Base-by-base conservation (phyloP, 139 green algal genomes). In the Mesotaenium endlicherianum region DNA sequence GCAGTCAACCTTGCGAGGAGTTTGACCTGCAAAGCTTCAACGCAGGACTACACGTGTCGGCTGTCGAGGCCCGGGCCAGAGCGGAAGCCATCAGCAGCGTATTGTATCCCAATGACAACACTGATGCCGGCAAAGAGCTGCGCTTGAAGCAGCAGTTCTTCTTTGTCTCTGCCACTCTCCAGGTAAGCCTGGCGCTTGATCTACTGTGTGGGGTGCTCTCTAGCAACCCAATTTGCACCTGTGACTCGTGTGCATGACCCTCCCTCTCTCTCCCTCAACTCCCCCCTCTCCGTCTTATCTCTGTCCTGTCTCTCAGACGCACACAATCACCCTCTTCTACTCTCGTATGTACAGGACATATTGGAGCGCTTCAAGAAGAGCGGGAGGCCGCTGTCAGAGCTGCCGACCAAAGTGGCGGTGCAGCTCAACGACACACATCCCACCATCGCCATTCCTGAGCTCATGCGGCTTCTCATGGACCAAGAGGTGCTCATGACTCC, bases 131-230 rank as follows among this genome's bases (percentile, higher is more conserved):
- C 88, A 97, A 98, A 88, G 94, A 97, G 93, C 91, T 99, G 87
- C 93, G 96, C 44, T 92, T 99, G 34, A 98, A 98, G 90, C 96
- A 99, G 92, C 97, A 99, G 92, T 93, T 97, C 92, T 99, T 99
- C 91, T 98, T 99, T 85, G 94, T 97, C 17, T 94, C 87, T 16
- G 95, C 96, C 53, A 97, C 96, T 4, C 91, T 98, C 64, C 96
- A 92, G 69, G 95, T 98, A n/a, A n/a, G n/a, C n/a, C n/a, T n/a
- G n/a, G n/a, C n/a, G n/a, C n/a, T n/a, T n/a, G n/a, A n/a, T n/a
- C n/a, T n/a, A n/a, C n/a, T n/a, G n/a, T n/a, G n/a, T n/a, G n/a
- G n/a, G n/a, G n/a, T n/a, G n/a, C n/a, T n/a, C n/a, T n/a, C n/a
- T n/a, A n/a, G n/a, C n/a, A n/a, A n/a, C n/a, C n/a, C n/a, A n/a